Conservation (phyloP, 495 filamentous ascomycete genomes). For the Penicillium diatomitis region DNA sequence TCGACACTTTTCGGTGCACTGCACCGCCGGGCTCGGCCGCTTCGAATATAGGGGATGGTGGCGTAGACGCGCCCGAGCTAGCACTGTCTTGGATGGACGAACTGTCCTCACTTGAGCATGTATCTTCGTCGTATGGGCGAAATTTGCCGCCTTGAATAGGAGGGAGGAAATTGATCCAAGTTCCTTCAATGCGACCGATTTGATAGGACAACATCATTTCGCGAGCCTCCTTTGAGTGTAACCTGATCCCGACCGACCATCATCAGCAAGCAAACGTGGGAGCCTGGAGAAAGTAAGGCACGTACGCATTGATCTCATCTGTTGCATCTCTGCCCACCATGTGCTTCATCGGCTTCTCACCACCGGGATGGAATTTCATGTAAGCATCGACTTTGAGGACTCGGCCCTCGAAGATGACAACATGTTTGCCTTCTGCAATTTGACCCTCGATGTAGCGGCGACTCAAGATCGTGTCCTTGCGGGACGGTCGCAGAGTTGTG, state of each 20-base stretch:
- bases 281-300: slow-evolving; percentile 8
- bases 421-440: slow-evolving; percentile 74
- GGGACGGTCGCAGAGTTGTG: slow-evolving; percentile 15
- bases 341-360: slow-evolving; percentile 84
- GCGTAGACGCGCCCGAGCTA: slow-evolving; percentile 19
- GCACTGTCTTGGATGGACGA: slow-evolving; percentile 20
- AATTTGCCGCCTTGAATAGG: slow-evolving; percentile 91
- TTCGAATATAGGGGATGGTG: slow-evolving; percentile 63
- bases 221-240: slow-evolving; percentile 75
- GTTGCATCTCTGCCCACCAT: slow-evolving; percentile 97
- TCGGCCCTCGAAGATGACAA: slow-evolving; percentile 72
- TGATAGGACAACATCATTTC: slow-evolving; percentile 71
- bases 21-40: slow-evolving; percentile 28
- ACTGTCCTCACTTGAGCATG: slow-evolving; percentile 27
- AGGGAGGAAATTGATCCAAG: slow-evolving; percentile 82
- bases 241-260: slow-evolving; percentile 33
- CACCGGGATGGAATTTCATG: slow-evolving; percentile 84
- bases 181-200: slow-evolving; percentile 73
- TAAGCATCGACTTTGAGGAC: slow-evolving; percentile 85
- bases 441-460: slow-evolving; percentile 75
- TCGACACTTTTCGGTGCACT: slow-evolving; percentile 26
- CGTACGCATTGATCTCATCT: slow-evolving; percentile 87
- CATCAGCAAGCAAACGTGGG: neutral
- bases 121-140: slow-evolving; percentile 42
- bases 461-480: slow-evolving; percentile 46